phyloP scores from a whole-genome alignment of 495 filamentous ascomycete genomes.

The Penicillium fimorum region DNA sequence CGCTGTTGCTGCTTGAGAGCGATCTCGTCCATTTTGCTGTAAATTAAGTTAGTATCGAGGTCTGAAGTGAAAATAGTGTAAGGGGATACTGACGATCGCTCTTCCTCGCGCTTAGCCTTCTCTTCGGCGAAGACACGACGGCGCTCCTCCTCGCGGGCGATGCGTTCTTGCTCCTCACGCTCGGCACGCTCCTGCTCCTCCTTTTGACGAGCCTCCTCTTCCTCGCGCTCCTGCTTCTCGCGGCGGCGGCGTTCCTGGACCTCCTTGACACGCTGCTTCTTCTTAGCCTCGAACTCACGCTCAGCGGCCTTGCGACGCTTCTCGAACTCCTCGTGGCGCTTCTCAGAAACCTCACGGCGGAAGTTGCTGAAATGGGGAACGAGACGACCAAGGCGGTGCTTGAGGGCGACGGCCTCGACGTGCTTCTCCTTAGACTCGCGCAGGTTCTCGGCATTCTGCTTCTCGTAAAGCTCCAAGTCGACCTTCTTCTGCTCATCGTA shows the following conservation, averaged over 20 bases:
- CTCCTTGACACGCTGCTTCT: slow-evolving; percentile 81
- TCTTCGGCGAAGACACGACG: slow-evolving; percentile 60
- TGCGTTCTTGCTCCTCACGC: slow-evolving; percentile 80
- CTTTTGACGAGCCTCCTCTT: slow-evolving; percentile 64
- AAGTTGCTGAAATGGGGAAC: slow-evolving; percentile 79
- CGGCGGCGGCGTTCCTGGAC: slow-evolving; percentile 66
- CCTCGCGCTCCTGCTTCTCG: slow-evolving; percentile 79
- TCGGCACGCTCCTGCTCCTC: slow-evolving; percentile 84
- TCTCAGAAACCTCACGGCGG: slow-evolving; percentile 72
- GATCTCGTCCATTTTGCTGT: slow-evolving; percentile 63
- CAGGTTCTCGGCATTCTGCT: slow-evolving; percentile 69
- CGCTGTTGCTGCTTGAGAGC: slow-evolving; percentile 64
- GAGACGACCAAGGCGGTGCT: slow-evolving; percentile 82
- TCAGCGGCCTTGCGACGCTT: slow-evolving; percentile 85
- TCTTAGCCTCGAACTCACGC: slow-evolving; percentile 84
- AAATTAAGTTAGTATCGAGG: slow-evolving; percentile 3
- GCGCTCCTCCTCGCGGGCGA: slow-evolving; percentile 69
- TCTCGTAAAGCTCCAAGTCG: slow-evolving; percentile 79
- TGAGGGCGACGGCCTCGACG: slow-evolving; percentile 84
- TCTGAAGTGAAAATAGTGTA: slow-evolving; percentile 19
- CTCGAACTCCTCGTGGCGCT: slow-evolving; percentile 93
- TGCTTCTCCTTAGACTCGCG: slow-evolving; percentile 82
- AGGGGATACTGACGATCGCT: slow-evolving; percentile 61
- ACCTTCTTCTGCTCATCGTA: slow-evolving; percentile 79
- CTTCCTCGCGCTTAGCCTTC: slow-evolving; percentile 79